A percentile compares a stretch with the other conserved stretches of the same genome.
Evolutionary conservation across 164 flowering plant genomes (phyloP).

Genomic region (Litsea cubeba): DNA sequence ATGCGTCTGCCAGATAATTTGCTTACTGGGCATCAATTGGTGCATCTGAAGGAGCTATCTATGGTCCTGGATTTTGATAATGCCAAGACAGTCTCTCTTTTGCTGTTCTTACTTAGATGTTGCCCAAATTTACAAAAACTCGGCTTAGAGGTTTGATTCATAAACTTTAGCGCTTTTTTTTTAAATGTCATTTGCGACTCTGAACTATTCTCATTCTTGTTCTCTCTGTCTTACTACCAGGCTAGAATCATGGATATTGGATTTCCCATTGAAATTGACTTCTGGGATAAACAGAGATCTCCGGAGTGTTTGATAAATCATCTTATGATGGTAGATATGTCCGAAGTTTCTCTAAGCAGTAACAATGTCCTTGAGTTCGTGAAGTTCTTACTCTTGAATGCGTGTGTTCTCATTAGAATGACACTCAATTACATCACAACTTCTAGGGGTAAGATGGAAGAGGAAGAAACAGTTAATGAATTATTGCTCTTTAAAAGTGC

Average conservation of each 20-base stretch:
- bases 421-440: not conserved
- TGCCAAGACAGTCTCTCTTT: not conserved
- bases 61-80: not conserved
- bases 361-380: not conserved
- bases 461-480: not conserved
- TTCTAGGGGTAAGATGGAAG: not conserved
- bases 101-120: not conserved
- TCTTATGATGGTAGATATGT: not conserved
- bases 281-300: not conserved
- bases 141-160: not conserved
- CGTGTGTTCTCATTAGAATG: not conserved
- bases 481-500: not conserved
- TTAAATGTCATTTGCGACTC: too few species aligned
- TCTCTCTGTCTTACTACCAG: too few species aligned
- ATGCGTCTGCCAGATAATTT: not conserved
- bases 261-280: not conserved
- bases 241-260: too few species aligned
- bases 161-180: not conserved
- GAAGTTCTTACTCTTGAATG: not conserved
- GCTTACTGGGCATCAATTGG: not conserved
- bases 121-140: not conserved
- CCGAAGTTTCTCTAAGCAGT: not conserved
- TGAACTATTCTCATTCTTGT: too few species aligned
- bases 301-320: not conserved
- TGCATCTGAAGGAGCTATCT: not conserved